Conservation (phyloP, 1,284 basidiomycete genomes). For the Fomitopsis schrenkii region DNA sequence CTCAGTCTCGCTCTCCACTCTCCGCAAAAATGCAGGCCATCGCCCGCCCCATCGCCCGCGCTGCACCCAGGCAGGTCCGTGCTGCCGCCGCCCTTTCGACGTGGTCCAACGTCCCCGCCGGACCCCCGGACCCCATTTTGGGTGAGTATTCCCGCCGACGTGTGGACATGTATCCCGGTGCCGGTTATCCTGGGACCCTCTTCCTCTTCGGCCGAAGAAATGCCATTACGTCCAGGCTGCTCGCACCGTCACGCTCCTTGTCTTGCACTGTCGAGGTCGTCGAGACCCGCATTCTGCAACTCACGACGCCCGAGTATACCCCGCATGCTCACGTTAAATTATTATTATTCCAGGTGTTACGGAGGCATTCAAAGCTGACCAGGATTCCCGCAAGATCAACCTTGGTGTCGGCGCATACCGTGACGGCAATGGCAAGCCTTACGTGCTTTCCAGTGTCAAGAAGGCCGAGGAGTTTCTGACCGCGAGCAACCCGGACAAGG, state of each 20-base stretch:
- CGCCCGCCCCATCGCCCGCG: constrained; percentile 30
- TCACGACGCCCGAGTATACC: not conserved
- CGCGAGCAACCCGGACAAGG: constrained; percentile 82
- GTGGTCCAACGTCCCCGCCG: constrained; percentile 83
- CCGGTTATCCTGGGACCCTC: not conserved
- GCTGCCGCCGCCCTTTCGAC: constrained; percentile 50
- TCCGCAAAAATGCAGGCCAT: constrained; percentile 32
- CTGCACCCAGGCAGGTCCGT: constrained; percentile 27
- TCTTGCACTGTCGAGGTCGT: not conserved
- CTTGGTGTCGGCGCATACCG: constrained; percentile 95
- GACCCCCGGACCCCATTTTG: constrained; percentile 92
- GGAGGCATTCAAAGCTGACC: constrained; percentile 95
- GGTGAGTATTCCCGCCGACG: constrained; percentile 45
- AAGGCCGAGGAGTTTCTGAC: constrained; percentile 86
- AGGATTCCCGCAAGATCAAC: constrained; percentile 91
- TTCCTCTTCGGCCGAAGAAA: not conserved
- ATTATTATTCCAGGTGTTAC: constrained; percentile 58
- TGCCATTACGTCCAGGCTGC: not conserved
- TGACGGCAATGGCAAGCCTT: constrained; percentile 94
- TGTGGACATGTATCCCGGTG: not conserved
- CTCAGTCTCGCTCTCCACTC: constrained; percentile 5
- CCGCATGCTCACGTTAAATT: constrained; percentile 1
- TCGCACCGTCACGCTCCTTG: not conserved
- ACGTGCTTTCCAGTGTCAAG: constrained; percentile 87
- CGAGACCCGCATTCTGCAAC: not conserved